phyloP scores from a whole-genome alignment of 306 rosid species.

The Corylus americana region DNA sequence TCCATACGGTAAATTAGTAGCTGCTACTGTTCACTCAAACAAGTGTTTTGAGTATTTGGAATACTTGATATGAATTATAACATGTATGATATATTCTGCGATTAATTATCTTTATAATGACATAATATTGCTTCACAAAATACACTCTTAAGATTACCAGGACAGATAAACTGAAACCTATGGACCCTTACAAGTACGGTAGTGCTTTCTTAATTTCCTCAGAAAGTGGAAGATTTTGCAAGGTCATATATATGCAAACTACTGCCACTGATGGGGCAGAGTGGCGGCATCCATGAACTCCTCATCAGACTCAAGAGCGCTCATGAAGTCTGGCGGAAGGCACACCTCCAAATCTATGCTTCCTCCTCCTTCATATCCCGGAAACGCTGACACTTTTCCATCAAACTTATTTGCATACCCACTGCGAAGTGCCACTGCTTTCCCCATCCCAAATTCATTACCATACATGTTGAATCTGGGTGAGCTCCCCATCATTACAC shows the following conservation, averaged over 20 bases:
- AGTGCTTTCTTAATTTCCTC: not conserved
- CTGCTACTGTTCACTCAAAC: not conserved
- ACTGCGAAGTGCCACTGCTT: conserved; percentile 48
- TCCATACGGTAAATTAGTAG: not conserved
- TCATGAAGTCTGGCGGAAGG: conserved; percentile 43
- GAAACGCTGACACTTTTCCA: conserved; percentile 48
- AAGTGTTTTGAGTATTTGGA: too few relatives aligned
- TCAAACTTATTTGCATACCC: conserved; percentile 54
- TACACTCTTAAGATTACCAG: too few relatives aligned
- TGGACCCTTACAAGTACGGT: not conserved
- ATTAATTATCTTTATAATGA: too few relatives aligned
- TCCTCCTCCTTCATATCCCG: conserved; percentile 52
- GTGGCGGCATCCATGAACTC: conserved; percentile 50
- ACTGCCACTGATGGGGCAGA: not conserved
- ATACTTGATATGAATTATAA: too few relatives aligned
- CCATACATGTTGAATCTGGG: conserved; percentile 62
- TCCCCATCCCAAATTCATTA: conserved; percentile 77
- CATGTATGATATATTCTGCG: too few relatives aligned
- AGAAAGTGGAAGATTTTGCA: not conserved
- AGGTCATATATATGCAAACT: not conserved
- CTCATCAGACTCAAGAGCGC: conserved; percentile 43
- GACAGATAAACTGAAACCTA: not conserved
- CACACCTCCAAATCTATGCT: conserved; percentile 64
- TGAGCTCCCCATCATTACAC: conserved; percentile 52
- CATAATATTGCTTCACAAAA: too few relatives aligned